A percentile compares a stretch with the other conserved stretches of the same genome.
Evolutionary conservation across 257 asterid species (phyloP).

Genomic region (Solanum neorickii): DNA sequence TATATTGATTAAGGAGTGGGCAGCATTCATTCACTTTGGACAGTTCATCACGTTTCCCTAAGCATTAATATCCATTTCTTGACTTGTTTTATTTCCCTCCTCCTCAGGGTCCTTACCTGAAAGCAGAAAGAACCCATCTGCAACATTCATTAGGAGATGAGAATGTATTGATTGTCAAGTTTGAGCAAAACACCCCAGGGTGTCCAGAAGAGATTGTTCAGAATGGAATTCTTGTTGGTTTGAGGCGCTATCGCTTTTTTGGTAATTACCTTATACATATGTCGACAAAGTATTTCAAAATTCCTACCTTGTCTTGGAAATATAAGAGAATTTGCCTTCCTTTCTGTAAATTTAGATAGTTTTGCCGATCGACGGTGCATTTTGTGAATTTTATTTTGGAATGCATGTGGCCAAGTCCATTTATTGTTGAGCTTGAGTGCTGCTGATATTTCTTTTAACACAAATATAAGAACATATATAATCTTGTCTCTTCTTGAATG

Average conservation of each 20-base stretch:
- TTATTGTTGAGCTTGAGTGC: not conserved
- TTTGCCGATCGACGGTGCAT: not conserved
- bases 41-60: not conserved
- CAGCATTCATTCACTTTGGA: not conserved
- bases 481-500: not conserved
- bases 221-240: conserved; percentile 68
- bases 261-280: conserved; percentile 29
- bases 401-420: not conserved
- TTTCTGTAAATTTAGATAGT: not conserved
- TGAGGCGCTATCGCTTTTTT: conserved; percentile 51
- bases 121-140: conserved; percentile 46
- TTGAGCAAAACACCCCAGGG: conserved; percentile 19
- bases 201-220: conserved; percentile 14
- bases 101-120: conserved; percentile 68
- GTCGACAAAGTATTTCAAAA: not conserved
- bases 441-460: not conserved
- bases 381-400: not conserved
- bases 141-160: conserved; percentile 69
- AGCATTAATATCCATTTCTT: not conserved
- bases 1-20: not conserved
- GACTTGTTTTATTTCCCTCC: not conserved
- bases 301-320: not conserved
- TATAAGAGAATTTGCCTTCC: not conserved
- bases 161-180: conserved; percentile 53
- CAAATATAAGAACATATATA: not conserved